Evolutionary conservation across 2,329 filamentous ascomycete species (phyloP).

Genomic region (Colletotrichum caudatum): DNA sequence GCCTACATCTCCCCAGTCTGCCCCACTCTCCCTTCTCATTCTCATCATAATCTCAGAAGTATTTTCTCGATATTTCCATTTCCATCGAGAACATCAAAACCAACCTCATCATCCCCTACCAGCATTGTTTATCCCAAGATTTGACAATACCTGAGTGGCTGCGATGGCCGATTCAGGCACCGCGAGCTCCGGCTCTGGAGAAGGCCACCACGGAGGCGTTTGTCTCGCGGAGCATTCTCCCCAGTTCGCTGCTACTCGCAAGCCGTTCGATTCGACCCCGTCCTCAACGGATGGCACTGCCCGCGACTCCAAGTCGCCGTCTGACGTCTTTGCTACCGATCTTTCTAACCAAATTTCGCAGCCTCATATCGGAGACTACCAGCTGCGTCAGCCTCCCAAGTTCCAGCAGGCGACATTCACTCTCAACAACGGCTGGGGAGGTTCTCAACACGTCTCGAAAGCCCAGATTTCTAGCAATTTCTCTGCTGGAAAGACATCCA

Average conservation of each 20-base stretch:
- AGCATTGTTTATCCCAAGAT: background rate
- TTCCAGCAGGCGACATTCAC: conserved; percentile 13
- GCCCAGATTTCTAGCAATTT: background rate
- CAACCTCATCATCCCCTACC: background rate
- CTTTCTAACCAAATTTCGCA: conserved; percentile 12
- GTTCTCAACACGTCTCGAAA: conserved; percentile 3
- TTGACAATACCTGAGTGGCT: background rate
- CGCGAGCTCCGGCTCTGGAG: conserved; percentile 19
- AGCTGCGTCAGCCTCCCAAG: conserved; percentile 29
- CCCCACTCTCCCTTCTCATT: background rate
- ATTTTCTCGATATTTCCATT: background rate
- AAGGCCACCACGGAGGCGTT: conserved; percentile 26
- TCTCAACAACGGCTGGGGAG: conserved; percentile 1
- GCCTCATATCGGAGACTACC: conserved; percentile 16
- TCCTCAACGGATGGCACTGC: conserved; percentile 25
- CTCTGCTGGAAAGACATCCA: conserved; percentile 18
- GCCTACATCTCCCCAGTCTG: background rate
- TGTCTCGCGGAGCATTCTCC: conserved; percentile 37
- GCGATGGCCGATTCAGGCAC: conserved; percentile 23
- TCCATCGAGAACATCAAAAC: background rate
- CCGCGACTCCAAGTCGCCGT: conserved; percentile 25
- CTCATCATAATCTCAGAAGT: background rate
- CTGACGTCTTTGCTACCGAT: conserved; percentile 34
- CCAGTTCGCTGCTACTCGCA: background rate
- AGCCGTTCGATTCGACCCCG: conserved; percentile 14